Evolutionary conservation across 208 protist genomes (phyloP).

Genomic region (Porcisia hertigi): DNA sequence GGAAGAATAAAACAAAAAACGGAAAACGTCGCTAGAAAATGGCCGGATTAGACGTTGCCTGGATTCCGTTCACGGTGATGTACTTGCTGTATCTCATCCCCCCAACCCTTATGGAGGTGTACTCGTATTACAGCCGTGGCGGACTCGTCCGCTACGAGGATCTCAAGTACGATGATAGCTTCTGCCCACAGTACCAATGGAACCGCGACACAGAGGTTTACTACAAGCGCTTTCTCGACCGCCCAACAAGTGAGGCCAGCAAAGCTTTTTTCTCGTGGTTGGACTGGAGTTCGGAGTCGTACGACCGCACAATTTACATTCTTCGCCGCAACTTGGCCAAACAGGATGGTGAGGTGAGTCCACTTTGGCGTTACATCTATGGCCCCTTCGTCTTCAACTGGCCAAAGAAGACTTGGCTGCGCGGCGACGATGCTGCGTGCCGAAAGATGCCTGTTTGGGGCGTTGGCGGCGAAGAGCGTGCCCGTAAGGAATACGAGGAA

Average conservation of each 20-base stretch:
- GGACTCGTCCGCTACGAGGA: constrained; percentile 84
- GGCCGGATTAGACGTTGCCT: constrained; percentile 75
- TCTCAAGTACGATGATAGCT: constrained; percentile 87
- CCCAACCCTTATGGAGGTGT: constrained; percentile 91
- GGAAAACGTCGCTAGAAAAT: constrained; percentile 27
- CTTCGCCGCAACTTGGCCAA: constrained; percentile 74
- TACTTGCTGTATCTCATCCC: constrained; percentile 90
- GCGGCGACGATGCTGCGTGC: constrained; percentile 79
- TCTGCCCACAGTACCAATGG: constrained; percentile 62
- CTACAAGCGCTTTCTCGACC: constrained; percentile 87
- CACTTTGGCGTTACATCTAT: constrained; percentile 82
- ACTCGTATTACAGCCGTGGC: constrained; percentile 90
- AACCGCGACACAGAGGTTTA: constrained; percentile 78
- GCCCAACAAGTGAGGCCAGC: constrained; percentile 78
- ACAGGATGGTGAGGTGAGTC: constrained; percentile 65
- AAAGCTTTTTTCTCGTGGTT: constrained; percentile 90
- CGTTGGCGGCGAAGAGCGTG: constrained; percentile 80
- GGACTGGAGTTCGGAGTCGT: constrained; percentile 87
- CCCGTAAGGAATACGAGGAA: constrained; percentile 67
- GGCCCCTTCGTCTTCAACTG: constrained; percentile 92
- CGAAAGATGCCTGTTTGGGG: constrained; percentile 83
- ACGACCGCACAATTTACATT: constrained; percentile 86
- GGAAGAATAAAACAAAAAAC: neutral
- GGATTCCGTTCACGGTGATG: constrained; percentile 86
- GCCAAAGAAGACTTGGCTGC: constrained; percentile 88